A percentile compares a stretch with the other conserved stretches of the same genome.
phyloP scores from a whole-genome alignment of 345 rosid genomes.

The Erucastrum elatum region DNA sequence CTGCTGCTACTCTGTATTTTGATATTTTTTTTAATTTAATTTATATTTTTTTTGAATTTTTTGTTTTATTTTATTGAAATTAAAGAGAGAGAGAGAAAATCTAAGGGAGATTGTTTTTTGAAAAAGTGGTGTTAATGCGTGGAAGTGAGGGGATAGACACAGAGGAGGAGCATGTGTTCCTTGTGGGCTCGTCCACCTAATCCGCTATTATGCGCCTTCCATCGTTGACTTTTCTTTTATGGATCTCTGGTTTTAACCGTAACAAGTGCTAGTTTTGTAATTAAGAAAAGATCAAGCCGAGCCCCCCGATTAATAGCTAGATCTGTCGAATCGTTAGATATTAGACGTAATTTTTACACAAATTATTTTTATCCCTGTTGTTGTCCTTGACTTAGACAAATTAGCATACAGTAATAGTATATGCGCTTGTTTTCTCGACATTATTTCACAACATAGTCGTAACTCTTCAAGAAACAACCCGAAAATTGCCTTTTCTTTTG shows the following conservation, averaged over 20 bases:
- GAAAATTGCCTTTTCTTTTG: too few relatives aligned
- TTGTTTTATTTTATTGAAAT: background rate
- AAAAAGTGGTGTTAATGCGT: background rate
- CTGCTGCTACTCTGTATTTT: background rate
- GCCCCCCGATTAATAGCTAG: background rate
- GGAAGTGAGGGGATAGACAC: slow-evolving; percentile 16
- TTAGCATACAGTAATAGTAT: too few relatives aligned
- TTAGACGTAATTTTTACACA: too few relatives aligned
- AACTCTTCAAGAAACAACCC: too few relatives aligned
- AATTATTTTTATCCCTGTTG: too few relatives aligned
- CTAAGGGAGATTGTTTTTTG: background rate
- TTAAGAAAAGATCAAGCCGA: background rate
- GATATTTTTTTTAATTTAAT: background rate
- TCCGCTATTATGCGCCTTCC: slow-evolving; percentile 1
- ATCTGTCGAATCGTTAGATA: background rate
- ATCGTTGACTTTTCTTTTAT: background rate
- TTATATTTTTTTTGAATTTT: background rate
- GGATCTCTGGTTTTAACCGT: too few relatives aligned
- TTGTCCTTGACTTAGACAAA: too few relatives aligned
- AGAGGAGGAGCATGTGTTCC: slow-evolving; percentile 4
- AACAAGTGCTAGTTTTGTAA: background rate
- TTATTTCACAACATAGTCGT: too few relatives aligned
- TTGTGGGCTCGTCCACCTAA: slow-evolving; percentile 27
- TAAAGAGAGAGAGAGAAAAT: background rate
- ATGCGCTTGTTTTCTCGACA: too few relatives aligned